Percentiles rank a stretch among this genome's conserved stretches.
These are phyloP conservation scores for Rhizopus microsporus DNA, from an alignment of 371 early-diverging fungal genomes.

Conservation along the genomic window DNA sequence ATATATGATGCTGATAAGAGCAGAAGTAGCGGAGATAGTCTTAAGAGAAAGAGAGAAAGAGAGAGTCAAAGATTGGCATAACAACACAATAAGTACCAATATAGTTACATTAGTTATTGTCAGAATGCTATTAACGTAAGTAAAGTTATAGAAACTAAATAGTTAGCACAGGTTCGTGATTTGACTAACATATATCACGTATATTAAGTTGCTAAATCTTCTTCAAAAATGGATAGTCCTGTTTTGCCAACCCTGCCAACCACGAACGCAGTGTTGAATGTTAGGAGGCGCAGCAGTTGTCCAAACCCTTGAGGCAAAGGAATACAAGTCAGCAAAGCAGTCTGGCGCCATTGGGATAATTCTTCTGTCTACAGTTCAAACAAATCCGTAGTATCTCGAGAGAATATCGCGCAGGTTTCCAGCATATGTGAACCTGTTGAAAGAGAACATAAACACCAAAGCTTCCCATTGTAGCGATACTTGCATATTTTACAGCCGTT, in stretches of 20 bases:
- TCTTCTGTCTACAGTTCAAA: constrained; percentile 4
- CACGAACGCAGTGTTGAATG: constrained; percentile 11
- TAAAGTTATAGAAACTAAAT: too few relatives aligned
- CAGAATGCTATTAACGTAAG: too few relatives aligned
- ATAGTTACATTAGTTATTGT: too few relatives aligned
- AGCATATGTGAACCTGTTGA: constrained; percentile 7
- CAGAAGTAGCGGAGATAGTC: too few relatives aligned
- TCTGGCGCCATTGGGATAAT: constrained; percentile 3
- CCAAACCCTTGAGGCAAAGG: constrained; percentile 8
- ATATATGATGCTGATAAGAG: too few relatives aligned
- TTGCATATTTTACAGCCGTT: too few relatives aligned
- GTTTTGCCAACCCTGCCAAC: not conserved
- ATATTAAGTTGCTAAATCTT: too few relatives aligned
- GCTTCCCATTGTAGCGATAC: constrained; percentile 5
- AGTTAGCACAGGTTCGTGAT: too few relatives aligned
- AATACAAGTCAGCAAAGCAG: constrained; percentile 7
- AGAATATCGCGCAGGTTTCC: constrained; percentile 7
- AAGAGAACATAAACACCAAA: constrained; percentile 8
- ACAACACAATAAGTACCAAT: too few relatives aligned
- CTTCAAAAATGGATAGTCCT: constrained; percentile 7
- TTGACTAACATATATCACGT: too few relatives aligned
- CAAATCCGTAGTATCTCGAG: constrained; percentile 1
- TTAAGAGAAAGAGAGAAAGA: too few relatives aligned
- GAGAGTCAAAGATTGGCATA: too few relatives aligned
- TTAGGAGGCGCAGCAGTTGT: not conserved